Evolutionary conservation across 2,329 filamentous ascomycete genomes (phyloP).

Genomic region (Rhytidhysteron rufulum): DNA sequence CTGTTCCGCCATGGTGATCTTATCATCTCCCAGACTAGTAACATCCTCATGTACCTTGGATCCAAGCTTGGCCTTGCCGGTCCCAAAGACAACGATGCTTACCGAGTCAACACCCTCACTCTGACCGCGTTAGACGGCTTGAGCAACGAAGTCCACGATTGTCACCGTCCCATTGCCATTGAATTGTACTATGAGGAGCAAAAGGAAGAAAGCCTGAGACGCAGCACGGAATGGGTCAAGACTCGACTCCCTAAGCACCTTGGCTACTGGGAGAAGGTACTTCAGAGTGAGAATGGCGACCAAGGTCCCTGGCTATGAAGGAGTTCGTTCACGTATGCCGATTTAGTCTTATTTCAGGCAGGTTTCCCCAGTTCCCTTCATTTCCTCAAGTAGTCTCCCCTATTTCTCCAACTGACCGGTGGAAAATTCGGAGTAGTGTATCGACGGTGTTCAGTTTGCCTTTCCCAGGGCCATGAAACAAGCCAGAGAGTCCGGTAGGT

Average conservation of each 20-base stretch:
- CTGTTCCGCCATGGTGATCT: constrained; percentile 51
- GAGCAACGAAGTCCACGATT: constrained; percentile 65
- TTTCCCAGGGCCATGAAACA: constrained; percentile 8
- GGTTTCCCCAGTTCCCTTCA: background rate
- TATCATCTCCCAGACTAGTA: constrained; percentile 62
- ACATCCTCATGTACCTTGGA: constrained; percentile 69
- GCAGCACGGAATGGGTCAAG: constrained; percentile 7
- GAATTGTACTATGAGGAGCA: constrained; percentile 56
- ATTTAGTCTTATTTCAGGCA: constrained; percentile 7
- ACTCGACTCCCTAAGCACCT: constrained; percentile 8
- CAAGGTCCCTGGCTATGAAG: constrained; percentile 5
- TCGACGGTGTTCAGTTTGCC: constrained; percentile 7
- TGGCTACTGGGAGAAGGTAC: constrained; percentile 8
- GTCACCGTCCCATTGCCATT: constrained; percentile 63
- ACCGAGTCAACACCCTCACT: constrained; percentile 53
- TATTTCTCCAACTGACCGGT: background rate
- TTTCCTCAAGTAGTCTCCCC: background rate
- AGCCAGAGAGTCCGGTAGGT: constrained; percentile 5
- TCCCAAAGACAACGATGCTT: constrained; percentile 3
- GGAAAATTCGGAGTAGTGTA: constrained; percentile 3
- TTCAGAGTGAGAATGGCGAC: constrained; percentile 3
- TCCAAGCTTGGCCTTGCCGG: constrained; percentile 28
- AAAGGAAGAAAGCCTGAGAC: constrained; percentile 7
- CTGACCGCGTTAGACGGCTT: constrained; percentile 64
- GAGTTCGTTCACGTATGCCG: constrained; percentile 5